Evolutionary conservation across 306 rosid species (phyloP), one percentile per base, ranked within the genome.

Genomic region (Cicer cuneatum): DNA sequence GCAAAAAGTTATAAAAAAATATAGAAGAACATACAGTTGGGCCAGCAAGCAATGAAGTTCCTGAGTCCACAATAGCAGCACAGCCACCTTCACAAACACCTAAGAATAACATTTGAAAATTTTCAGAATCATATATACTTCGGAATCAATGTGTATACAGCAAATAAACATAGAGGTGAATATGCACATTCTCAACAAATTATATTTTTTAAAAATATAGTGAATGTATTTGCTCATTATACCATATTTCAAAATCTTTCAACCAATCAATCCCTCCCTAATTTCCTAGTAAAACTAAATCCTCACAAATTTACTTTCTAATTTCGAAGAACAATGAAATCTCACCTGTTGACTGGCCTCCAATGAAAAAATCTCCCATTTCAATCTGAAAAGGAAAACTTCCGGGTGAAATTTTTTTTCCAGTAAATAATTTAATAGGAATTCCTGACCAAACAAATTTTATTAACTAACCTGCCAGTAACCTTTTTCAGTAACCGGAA

Each of bases 41-140:
- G 64, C 96, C 98, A 71, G 90, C 85, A 59, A 92, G 92, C 75
- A 92, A 85, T 78, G 98, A 92, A 45, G 96, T 90, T 82, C 96
- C 96, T 3, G 98, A 90, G 84, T 92, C 98, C 83, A 90, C 90
- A 78, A 89, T 79, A 63, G 93, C 95, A 80, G 90, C 93, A 79
- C 98, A 90, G 21, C 96, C 96, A 45, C 85, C 88, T 42, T 70
- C 80, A 64, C 96, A 90, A 54, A 86, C 86, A 77, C 96, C 98
- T 93, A 82, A 45, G n/a, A 33, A 38, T 53, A 81, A 53, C 69
- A 37, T 18, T 9, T 42, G 64, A 73, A 43, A 65, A 37, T 51
- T 66, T 53, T 71, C 71, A 73, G 51, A 48, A 52, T 46, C 78
- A 21, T 53, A 45, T 43, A 8, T 24, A 80, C 18, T 76, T 69